Evolutionary conservation across 2,329 filamentous ascomycete genomes (phyloP).

Genomic region (Colletotrichum musicola): DNA sequence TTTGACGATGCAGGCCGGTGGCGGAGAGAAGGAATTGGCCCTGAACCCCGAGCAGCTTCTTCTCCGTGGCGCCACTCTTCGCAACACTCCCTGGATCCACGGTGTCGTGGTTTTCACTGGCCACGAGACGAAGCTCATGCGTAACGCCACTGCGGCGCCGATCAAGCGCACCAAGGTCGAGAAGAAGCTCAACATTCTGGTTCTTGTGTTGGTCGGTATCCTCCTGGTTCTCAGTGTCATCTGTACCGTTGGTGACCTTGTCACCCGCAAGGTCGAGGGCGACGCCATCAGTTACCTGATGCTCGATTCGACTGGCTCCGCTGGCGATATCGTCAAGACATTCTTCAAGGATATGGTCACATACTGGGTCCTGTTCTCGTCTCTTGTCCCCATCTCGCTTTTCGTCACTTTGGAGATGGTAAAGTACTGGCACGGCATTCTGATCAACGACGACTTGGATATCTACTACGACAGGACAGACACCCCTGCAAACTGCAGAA

Average conservation of each 20-base stretch:
- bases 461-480: slow-evolving; percentile 98
- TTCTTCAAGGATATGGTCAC: slow-evolving; percentile 97
- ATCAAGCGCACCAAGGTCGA: slow-evolving; percentile 99
- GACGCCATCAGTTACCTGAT: slow-evolving; percentile 79
- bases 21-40: slow-evolving; percentile 92
- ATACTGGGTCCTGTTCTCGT: slow-evolving; percentile 98
- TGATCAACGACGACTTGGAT: slow-evolving; percentile 97
- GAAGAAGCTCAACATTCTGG: slow-evolving; percentile 91
- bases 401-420: slow-evolving; percentile 98
- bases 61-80: slow-evolving; percentile 89
- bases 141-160: slow-evolving; percentile 95
- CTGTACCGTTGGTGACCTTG: slow-evolving; percentile 90
- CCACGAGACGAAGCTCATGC: slow-evolving; percentile 98
- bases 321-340: slow-evolving; percentile 72
- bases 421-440: slow-evolving; percentile 97
- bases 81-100: slow-evolving; percentile 98
- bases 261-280: slow-evolving; percentile 76
- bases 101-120: slow-evolving; percentile 97
- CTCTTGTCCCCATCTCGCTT: slow-evolving; percentile 94
- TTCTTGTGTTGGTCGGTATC: slow-evolving; percentile 88
- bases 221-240: slow-evolving; percentile 87
- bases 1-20: slow-evolving; percentile 88
- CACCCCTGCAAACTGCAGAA: slow-evolving; percentile 94
- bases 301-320: slow-evolving; percentile 71
- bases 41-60: slow-evolving; percentile 93